These are phyloP conservation scores for Pichia occidentalis DNA, from an alignment of 805 yeast genomes.

Conservation along the genomic window DNA sequence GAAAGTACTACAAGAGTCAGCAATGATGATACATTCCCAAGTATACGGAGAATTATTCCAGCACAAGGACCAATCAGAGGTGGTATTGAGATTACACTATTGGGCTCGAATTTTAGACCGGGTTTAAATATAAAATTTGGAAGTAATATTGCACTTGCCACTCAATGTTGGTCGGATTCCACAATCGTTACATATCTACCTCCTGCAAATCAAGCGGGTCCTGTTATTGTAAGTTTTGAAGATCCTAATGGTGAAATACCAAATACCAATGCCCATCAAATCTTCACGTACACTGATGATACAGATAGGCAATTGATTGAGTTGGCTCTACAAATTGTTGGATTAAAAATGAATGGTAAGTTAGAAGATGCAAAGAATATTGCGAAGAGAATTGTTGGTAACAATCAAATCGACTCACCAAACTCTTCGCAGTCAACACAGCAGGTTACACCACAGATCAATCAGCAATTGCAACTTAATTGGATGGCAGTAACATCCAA, in stretches of 20 bases:
- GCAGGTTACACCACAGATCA: conserved; percentile 9
- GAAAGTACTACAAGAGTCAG: neutral
- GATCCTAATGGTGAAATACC: conserved; percentile 18
- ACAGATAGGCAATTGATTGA: conserved; percentile 93
- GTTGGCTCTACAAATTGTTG: conserved; percentile 92
- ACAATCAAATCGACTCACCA: conserved; percentile 26
- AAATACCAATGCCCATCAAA: conserved; percentile 36
- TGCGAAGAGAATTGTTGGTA: conserved; percentile 84
- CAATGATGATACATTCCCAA: conserved; percentile 34
- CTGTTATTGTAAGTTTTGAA: conserved; percentile 80
- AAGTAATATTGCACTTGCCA: conserved; percentile 65
- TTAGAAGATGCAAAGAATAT: conserved; percentile 92
- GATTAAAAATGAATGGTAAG: conserved; percentile 92
- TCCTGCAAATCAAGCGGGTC: conserved; percentile 85
- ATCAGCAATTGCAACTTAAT: conserved; percentile 20
- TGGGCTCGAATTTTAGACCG: conserved; percentile 81
- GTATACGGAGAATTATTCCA: conserved; percentile 84
- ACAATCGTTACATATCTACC: conserved; percentile 93
- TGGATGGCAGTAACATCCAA: conserved; percentile 51
- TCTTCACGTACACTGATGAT: conserved; percentile 91
- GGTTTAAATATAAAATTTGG: conserved; percentile 87
- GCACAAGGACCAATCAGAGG: conserved; percentile 95
- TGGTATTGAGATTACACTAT: conserved; percentile 87
- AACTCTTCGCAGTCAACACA: conserved; percentile 16
- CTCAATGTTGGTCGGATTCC: conserved; percentile 94